Conservation (phyloP, 257 asterid species). For the Scutellaria barbata region DNA sequence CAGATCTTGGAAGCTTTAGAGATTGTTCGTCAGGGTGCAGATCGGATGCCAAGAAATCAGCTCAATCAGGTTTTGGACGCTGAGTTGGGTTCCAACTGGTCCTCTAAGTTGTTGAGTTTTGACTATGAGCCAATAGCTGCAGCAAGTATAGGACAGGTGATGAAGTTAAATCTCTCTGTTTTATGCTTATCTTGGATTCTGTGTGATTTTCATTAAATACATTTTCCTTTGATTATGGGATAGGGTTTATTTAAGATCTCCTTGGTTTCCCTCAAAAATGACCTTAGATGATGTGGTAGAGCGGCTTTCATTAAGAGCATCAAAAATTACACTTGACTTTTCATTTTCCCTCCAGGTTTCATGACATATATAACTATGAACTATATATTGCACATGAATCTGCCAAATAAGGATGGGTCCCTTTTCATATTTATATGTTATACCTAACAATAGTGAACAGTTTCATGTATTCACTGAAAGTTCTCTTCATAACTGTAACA, state of each 20-base stretch:
- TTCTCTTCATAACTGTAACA: neutral
- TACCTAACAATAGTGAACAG: neutral
- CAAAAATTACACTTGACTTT: neutral
- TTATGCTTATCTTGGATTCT: conserved; percentile 27
- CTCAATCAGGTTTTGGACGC: conserved; percentile 86
- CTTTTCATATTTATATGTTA: neutral
- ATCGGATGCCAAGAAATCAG: conserved; percentile 92
- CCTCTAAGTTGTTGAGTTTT: conserved; percentile 70
- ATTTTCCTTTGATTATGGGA: conserved; percentile 17
- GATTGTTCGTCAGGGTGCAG: conserved; percentile 98
- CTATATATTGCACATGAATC: conserved; percentile 16
- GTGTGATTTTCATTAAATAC: conserved; percentile 12
- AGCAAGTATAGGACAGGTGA: conserved; percentile 98
- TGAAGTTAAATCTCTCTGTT: conserved; percentile 25
- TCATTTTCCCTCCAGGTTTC: neutral
- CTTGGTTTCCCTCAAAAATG: conserved; percentile 19
- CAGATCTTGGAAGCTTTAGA: conserved; percentile 96
- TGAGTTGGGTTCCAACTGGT: conserved; percentile 84
- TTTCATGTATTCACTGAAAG: neutral
- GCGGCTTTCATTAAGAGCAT: neutral
- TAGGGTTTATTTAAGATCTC: conserved; percentile 8
- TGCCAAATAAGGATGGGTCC: neutral
- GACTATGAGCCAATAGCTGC: conserved; percentile 95
- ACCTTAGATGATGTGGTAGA: neutral
- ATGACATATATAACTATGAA: conserved; percentile 6